Conservation (phyloP, 2,329 filamentous ascomycete species). For the Diplodia seriata region DNA sequence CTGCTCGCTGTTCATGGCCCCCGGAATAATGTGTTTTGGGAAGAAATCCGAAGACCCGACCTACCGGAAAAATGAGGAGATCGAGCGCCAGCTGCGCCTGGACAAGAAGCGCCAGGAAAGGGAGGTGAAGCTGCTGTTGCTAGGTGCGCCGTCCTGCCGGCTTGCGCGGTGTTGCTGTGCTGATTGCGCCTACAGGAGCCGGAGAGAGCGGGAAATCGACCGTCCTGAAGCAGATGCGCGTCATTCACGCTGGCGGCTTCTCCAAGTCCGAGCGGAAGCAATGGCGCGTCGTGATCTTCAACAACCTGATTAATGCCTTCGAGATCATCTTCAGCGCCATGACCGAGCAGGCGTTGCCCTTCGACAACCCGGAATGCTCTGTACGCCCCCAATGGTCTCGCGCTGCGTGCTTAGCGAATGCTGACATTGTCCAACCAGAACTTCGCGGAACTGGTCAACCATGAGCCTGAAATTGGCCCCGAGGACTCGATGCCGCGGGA, state of each 20-base stretch:
- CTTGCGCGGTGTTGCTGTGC: not conserved
- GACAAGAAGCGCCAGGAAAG: constrained; percentile 87
- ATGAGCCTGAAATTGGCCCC: constrained; percentile 81
- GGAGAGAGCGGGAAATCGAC: constrained; percentile 97
- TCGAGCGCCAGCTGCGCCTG: constrained; percentile 82
- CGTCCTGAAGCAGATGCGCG: constrained; percentile 97
- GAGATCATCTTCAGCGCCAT: constrained; percentile 90
- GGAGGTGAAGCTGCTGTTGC: constrained; percentile 90
- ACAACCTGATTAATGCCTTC: constrained; percentile 91
- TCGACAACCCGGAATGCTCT: constrained; percentile 79
- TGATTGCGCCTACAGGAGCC: constrained; percentile 68
- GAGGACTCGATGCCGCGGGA: constrained; percentile 81
- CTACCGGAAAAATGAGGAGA: constrained; percentile 66
- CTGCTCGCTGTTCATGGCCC: constrained; percentile 35
- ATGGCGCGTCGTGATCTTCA: constrained; percentile 95
- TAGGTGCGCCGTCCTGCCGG: constrained; percentile 68
- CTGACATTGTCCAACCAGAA: constrained; percentile 59
- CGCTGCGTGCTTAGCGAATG: constrained; percentile 1
- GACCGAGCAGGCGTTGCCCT: constrained; percentile 80
- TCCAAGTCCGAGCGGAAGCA: constrained; percentile 87
- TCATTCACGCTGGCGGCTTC: constrained; percentile 95
- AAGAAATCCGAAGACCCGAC: constrained; percentile 57
- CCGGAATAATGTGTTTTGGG: constrained; percentile 58
- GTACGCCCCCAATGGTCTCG: constrained; percentile 54
- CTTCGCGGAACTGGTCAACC: constrained; percentile 77